Evolutionary conservation across 768 basidiomycete genomes (phyloP), one percentile per base, ranked within the genome.

Genomic region (Gymnopilus dilepis): DNA sequence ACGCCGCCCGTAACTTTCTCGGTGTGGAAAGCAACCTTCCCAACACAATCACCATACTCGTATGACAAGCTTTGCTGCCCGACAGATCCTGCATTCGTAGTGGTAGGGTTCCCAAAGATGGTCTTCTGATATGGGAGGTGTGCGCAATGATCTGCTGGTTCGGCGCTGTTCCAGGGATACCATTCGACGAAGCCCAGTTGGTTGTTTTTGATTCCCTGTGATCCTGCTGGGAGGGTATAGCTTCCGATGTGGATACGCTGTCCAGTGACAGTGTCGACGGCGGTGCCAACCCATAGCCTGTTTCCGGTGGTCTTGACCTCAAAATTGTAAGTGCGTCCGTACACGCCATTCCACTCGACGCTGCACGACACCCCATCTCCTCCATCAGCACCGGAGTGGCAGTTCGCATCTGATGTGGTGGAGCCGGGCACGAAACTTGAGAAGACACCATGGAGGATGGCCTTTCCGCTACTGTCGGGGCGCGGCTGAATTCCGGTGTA

Each of bases 401-500:
- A 58, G 19, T 50, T 58, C 28, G n/a, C 42, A 34, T 58, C 47
- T 26, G 15, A 30, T 12, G 45, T 50, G 31, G 57, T 58, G 47
- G 42, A 48, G 6, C 57, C 57, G 1, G 28, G 19, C 8, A 50
- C 26, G 34, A 58, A 58, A 24, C 57, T 58, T 17, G 57, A 58
- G 47, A 58, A 58, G 19, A 37, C 57, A 33, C 28, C 57, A 38
- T 50, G 57, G 31, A 58, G 31, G 33, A 58, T 34, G 12, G 57
- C 19, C 45, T 47, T 50, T 2, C 57, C 57, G 19, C 19, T 24
- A n/a, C 28, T 48, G n/a, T n/a, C 31, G 11, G 47, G 47, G 33
- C 47, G 57, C 4, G 57, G 57, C 38, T 58, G 57, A 19, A 58
- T 48, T 26, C 56, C 56, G 15, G 42, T 57, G 56, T 57, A 57